phyloP scores from a whole-genome alignment of 805 yeast genomes.

The Candida sanyiensis region DNA sequence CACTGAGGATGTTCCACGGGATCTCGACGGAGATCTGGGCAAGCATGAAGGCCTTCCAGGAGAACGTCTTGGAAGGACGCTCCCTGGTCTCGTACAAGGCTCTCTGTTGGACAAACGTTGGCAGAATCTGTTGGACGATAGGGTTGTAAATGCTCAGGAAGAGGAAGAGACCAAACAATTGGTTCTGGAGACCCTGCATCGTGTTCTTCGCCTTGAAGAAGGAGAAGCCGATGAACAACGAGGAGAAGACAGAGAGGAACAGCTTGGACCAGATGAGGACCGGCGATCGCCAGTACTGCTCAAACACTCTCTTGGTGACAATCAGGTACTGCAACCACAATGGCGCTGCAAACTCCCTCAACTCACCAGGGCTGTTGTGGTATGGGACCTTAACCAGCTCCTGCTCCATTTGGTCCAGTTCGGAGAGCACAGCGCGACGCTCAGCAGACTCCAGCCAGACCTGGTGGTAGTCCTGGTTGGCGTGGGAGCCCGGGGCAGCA shows the following conservation, averaged over 20 bases:
- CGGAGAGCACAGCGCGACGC: slow-evolving; percentile 49
- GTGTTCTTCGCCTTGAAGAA: slow-evolving; percentile 64
- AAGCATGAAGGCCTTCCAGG: slow-evolving; percentile 57
- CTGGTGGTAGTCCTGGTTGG: slow-evolving; percentile 64
- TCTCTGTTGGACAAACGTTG: slow-evolving; percentile 56
- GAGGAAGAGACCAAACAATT: slow-evolving; percentile 75
- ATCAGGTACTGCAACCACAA: slow-evolving; percentile 34
- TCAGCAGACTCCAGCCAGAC: slow-evolving; percentile 74
- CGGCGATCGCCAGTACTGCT: slow-evolving; percentile 68
- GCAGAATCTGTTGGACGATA: slow-evolving; percentile 56
- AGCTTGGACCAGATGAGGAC: slow-evolving; percentile 55
- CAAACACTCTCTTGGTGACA: slow-evolving; percentile 50
- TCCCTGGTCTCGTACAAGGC: slow-evolving; percentile 68
- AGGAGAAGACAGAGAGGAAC: slow-evolving; percentile 45
- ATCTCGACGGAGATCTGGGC: slow-evolving; percentile 62
- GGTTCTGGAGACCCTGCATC: slow-evolving; percentile 72
- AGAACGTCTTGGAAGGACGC: slow-evolving; percentile 64
- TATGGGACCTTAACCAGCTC: slow-evolving; percentile 42
- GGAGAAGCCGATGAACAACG: slow-evolving; percentile 70
- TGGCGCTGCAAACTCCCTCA: slow-evolving; percentile 41
- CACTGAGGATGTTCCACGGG: slow-evolving; percentile 57
- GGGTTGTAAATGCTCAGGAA: slow-evolving; percentile 51
- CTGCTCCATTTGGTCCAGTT: slow-evolving; percentile 58
- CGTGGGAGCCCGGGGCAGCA: slow-evolving; percentile 77
- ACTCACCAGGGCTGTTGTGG: slow-evolving; percentile 28